Evolutionary conservation across 164 flowering plant genomes (phyloP), one percentile per base, ranked within the genome.

Genomic region (Platanus orientalis): DNA sequence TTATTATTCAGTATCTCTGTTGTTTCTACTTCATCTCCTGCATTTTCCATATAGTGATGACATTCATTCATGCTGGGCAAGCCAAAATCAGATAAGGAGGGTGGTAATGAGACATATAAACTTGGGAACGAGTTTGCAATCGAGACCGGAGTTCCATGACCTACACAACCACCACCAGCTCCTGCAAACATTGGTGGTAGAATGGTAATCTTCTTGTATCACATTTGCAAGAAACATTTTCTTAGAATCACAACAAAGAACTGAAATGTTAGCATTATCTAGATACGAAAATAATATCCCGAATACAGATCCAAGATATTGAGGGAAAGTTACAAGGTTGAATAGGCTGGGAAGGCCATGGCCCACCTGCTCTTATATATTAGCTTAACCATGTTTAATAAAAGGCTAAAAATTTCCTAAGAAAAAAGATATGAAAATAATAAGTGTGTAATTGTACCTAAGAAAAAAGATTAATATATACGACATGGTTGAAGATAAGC

Each of bases 161-260:
- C 57, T 51, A 47, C 12, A 47, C 14, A 32, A 45, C 24, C 12
- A 11, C 50, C 47, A 12, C 44, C 42, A 20, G 29, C 40, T 54
- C 64, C 65, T 62, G 69, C 61, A 70, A 53, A 62, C 14, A 59
- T 12, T 57, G 65, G 17, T 28, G n/a, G 16, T 17, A 28, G 19
- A 53, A 57, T 57, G 27, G 7, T 32, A 21, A 57, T 10, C 26
- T 32, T 1, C 25, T 36, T 36, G 42, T n/a, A n/a, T n/a, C n/a
- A n/a, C n/a, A n/a, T n/a, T n/a, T n/a, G n/a, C n/a, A n/a, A n/a
- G 23, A 28, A 53, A 12, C 36, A 7, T 20, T 19, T 56, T 24
- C 27, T 39, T 34, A 20, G 29, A n/a, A 57, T 1, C 40, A 57
- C 27, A 14, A 10, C 42, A 36, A 36, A 7, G 42, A 36, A 36